Conservation (phyloP, 805 yeast species). For the Cyberlindnera suaveolens region DNA sequence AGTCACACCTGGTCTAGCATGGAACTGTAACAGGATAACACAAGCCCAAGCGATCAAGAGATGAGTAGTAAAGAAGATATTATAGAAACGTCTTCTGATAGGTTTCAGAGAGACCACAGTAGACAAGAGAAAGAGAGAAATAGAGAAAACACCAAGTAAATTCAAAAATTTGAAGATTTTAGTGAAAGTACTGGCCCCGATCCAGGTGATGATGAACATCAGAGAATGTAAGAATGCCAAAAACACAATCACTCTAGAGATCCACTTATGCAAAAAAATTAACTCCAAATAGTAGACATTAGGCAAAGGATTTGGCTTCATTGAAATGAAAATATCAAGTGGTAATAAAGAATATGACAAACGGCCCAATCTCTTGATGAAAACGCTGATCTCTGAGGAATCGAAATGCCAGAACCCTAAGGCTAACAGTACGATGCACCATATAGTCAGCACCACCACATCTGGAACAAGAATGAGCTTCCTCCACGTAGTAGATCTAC, state of each 20-base stretch:
- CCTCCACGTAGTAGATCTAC: constrained; percentile 31
- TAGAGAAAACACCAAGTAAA: constrained; percentile 45
- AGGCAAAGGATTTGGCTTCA: constrained; percentile 49
- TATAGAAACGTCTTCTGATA: constrained; percentile 44
- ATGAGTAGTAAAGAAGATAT: constrained; percentile 51
- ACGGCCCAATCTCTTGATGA: constrained; percentile 56
- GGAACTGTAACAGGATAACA: constrained; percentile 42
- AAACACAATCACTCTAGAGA: constrained; percentile 49
- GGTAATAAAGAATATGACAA: constrained; percentile 54
- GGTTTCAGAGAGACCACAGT: constrained; percentile 40
- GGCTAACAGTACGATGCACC: constrained; percentile 27
- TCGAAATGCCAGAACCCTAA: constrained; percentile 31
- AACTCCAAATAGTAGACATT: constrained; percentile 46
- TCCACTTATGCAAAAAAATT: constrained; percentile 62
- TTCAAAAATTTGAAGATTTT: constrained; percentile 37
- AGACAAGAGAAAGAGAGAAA: constrained; percentile 30
- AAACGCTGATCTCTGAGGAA: constrained; percentile 28
- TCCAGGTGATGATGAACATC: constrained; percentile 49
- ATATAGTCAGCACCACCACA: constrained; percentile 28
- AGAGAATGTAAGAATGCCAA: constrained; percentile 44
- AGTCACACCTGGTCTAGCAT: constrained; percentile 66
- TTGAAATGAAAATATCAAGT: constrained; percentile 45
- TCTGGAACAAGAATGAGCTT: constrained; percentile 31
- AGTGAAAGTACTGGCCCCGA: constrained; percentile 26
- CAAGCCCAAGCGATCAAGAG: constrained; percentile 41